phyloP scores from a whole-genome alignment of 495 filamentous ascomycete genomes.

The Hyaloscypha variabilis region DNA sequence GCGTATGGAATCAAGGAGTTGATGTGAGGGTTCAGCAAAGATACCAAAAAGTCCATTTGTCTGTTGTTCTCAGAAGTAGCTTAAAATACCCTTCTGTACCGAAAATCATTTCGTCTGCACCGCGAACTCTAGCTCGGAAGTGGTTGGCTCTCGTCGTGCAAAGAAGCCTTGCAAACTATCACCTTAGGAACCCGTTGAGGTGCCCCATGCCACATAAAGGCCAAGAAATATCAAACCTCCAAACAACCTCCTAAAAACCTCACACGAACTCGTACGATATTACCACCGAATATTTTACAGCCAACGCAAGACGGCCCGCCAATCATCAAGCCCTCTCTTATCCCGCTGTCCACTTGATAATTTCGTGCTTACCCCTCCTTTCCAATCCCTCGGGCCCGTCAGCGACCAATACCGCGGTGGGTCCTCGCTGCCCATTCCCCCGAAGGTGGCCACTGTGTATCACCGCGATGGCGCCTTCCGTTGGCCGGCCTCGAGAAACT shows the following conservation, averaged over 20 bases:
- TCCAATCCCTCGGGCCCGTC: not conserved
- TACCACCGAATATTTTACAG: not conserved
- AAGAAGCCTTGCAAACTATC: not conserved
- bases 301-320: not conserved
- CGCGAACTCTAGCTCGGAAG: not conserved
- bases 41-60: slow-evolving; percentile 14
- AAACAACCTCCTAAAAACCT: not conserved
- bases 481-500: not conserved
- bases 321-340: not conserved
- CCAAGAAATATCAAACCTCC: no score
- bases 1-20: slow-evolving; percentile 61
- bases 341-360: not conserved
- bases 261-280: not conserved
- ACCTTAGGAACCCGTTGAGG: not conserved
- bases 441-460: slow-evolving; percentile 6
- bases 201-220: no score
- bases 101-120: not conserved
- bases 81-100: not conserved
- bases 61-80: not conserved
- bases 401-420: not conserved
- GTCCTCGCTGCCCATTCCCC: slow-evolving; percentile 17
- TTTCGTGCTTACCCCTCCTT: not conserved
- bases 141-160: not conserved
- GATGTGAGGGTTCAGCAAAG: slow-evolving; percentile 24
- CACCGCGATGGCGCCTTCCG: slow-evolving; percentile 2